Evolutionary conservation across 306 rosid species (phyloP).

Genomic region (Citrullus colocynthis): DNA sequence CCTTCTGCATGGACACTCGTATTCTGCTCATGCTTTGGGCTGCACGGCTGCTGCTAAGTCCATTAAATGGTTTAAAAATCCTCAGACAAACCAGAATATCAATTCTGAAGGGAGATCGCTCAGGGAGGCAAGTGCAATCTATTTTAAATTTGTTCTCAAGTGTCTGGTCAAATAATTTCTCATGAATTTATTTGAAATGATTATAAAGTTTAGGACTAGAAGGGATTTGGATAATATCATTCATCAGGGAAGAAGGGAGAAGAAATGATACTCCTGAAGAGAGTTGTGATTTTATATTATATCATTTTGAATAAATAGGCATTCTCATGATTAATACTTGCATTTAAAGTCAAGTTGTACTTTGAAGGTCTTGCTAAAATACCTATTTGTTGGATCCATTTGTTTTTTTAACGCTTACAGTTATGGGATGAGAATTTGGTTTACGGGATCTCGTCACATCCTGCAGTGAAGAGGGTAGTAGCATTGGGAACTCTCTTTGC

Average conservation of each 20-base stretch:
- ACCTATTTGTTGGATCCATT: neutral
- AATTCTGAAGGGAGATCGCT: constrained; percentile 42
- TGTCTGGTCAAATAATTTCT: neutral
- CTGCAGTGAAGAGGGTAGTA: constrained; percentile 69
- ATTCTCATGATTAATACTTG: neutral
- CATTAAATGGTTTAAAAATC: constrained; percentile 80
- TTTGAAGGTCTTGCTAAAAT: neutral
- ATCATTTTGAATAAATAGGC: neutral
- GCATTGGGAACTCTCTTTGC: constrained; percentile 78
- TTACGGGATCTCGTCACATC: constrained; percentile 50
- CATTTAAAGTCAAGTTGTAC: neutral
- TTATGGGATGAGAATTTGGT: constrained; percentile 74
- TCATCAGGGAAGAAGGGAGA: neutral
- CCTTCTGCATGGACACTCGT: constrained; percentile 94
- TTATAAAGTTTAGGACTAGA: neutral
- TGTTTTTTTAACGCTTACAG: constrained; percentile 28
- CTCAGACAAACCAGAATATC: constrained; percentile 55
- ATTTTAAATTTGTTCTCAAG: neutral
- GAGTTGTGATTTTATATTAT: neutral
- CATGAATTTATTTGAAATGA: neutral
- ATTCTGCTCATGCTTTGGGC: constrained; percentile 86
- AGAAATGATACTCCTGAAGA: neutral
- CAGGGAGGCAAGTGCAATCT: constrained; percentile 44
- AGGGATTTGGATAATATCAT: neutral
- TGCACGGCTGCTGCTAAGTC: constrained; percentile 84